Evolutionary conservation across 2,329 filamentous ascomycete species (phyloP), one percentile per base, ranked within the genome.

Genomic region (Diatrype stigma): DNA sequence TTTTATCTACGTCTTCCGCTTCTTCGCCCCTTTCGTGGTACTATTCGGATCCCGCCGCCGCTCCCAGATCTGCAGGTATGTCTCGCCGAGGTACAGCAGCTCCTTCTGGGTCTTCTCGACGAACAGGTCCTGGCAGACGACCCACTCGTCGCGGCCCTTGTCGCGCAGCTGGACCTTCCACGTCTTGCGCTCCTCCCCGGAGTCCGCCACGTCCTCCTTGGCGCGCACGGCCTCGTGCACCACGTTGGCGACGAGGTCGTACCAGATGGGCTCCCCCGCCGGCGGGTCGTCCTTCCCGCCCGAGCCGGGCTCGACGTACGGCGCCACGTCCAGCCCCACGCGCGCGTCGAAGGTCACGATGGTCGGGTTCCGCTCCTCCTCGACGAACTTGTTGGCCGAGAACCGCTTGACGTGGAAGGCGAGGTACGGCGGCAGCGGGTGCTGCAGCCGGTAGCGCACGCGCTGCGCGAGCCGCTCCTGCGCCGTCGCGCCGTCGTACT

Each of bases 401-500:
- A 99, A 99, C 60, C 94, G 90, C 75, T 97, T 97, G 74, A 97
- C 86, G 74, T 99, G 93, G 73, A 99, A 90, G 48, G 94, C 77
- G 17, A 99, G 82, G 66, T 87, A 97, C 0, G 92, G 93, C 1
- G 94, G 94, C 0, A 99, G 78, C 0, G 94, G 94, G 63, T 96
- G 92, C 45, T 96, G 74, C 4, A 99, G 79, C 16, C 93, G 85
- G 72, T 96, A 96, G 32, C 94, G 86, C 62, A 93, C 88, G 56
- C 94, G 85, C 62, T 93, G 89, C 48, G 91, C 87, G 60, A 93
- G 82, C 64, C 93, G 90, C 65, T 99, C 94, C 66, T 96, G 93
- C 0, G 90, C 85, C 37, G 82, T 85, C 42, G 89, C 73, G 58
- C 94, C 94, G 69, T 97, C 92, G 75, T 99, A 99, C 69, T 99